A percentile compares a stretch with the other conserved stretches of the same genome.
Evolutionary conservation across 768 basidiomycete species (phyloP).

Genomic region (Suillus sp.): DNA sequence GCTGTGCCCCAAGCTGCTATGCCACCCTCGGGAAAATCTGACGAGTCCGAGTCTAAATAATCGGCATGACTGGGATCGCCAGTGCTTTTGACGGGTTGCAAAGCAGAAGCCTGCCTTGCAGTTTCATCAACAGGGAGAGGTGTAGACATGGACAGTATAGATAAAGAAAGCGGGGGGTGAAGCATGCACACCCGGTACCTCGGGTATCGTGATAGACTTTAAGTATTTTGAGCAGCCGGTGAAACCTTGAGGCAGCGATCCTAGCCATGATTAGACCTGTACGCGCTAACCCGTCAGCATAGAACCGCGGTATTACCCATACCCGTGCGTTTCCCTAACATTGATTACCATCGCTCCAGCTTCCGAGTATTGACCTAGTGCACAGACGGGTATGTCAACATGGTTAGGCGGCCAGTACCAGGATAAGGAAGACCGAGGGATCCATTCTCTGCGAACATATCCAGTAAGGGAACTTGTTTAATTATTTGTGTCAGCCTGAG

Average conservation of each 20-base stretch:
- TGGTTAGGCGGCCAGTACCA: background rate
- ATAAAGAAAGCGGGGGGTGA: too few relatives aligned
- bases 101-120: too few relatives aligned
- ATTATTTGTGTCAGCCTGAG: too few relatives aligned
- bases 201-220: background rate
- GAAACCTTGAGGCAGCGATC: background rate
- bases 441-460: background rate
- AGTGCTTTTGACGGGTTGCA: background rate
- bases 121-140: background rate
- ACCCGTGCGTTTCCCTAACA: background rate
- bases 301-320: too few relatives aligned
- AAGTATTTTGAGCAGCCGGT: background rate
- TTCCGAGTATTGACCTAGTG: background rate
- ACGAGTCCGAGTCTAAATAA: background rate
- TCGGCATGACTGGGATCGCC: background rate
- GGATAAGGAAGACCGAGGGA: too few relatives aligned
- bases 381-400: background rate
- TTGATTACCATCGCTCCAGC: background rate
- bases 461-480: background rate
- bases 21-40: constrained; percentile 27
- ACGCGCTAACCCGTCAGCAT: too few relatives aligned
- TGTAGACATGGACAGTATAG: background rate
- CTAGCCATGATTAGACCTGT: background rate
- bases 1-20: constrained; percentile 28
- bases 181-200: background rate